A percentile compares a stretch with the other conserved stretches of the same genome.
These are phyloP conservation scores for Skeletonema grethae DNA, from an alignment of 108 stramenopile genomes.

Conservation along the genomic window DNA sequence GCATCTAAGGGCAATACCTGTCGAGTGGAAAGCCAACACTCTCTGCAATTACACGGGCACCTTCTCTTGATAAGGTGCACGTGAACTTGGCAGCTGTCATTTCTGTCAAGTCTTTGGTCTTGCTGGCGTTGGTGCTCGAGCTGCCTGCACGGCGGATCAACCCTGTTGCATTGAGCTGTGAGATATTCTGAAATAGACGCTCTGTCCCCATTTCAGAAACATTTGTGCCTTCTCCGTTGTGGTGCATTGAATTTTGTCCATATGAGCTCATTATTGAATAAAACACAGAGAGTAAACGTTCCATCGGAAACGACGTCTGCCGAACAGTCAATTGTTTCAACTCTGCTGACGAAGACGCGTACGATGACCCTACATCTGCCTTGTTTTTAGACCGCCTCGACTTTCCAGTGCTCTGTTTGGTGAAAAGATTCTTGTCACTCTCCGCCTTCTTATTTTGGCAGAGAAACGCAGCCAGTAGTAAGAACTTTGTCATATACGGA, in stretches of 20 bases:
- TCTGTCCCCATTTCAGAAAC: constrained; percentile 27
- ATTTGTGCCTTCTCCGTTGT: not conserved
- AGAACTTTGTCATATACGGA: constrained; percentile 61
- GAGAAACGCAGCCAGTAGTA: constrained; percentile 70
- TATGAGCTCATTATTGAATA: constrained; percentile 59
- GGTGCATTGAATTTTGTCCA: constrained; percentile 30
- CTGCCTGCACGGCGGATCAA: constrained; percentile 26
- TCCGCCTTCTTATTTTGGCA: constrained; percentile 75
- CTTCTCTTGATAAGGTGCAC: constrained; percentile 40
- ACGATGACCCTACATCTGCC: constrained; percentile 46
- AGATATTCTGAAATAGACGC: constrained; percentile 29
- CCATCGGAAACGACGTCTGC: constrained; percentile 60
- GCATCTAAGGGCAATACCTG: constrained; percentile 27
- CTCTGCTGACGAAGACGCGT: constrained; percentile 44
- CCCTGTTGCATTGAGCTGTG: constrained; percentile 40
- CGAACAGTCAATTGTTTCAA: constrained; percentile 51
- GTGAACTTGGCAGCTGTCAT: constrained; percentile 36
- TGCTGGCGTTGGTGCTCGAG: constrained; percentile 5
- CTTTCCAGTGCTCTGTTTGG: constrained; percentile 59
- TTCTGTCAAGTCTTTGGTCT: constrained; percentile 12
- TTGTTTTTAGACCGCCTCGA: constrained; percentile 25
- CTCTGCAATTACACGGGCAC: constrained; percentile 43
- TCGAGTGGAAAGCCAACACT: constrained; percentile 53
- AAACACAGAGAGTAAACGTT: constrained; percentile 70
- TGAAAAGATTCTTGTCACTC: constrained; percentile 60